Percentiles rank a stretch among this genome's conserved stretches.
Evolutionary conservation across 2,329 filamentous ascomycete species (phyloP).

Genomic region (Arthrinium phaeospermum): DNA sequence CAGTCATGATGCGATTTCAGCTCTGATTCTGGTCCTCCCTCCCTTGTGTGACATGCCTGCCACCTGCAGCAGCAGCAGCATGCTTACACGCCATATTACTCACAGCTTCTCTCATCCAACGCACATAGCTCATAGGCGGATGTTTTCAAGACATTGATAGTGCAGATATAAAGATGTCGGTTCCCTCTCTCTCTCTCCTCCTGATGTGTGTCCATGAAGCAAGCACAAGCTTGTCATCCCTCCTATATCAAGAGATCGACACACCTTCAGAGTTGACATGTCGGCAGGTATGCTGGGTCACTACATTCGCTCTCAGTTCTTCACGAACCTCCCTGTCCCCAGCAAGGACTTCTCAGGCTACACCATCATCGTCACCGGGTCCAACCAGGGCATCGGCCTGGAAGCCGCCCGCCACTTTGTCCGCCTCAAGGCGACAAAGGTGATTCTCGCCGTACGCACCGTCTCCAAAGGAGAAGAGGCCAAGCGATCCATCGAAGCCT

Average conservation of each 20-base stretch:
- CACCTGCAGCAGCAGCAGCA: not conserved
- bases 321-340: slow-evolving; percentile 7
- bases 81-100: not conserved
- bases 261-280: not conserved
- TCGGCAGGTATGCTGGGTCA: not conserved
- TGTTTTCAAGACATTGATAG: too few relatives aligned
- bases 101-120: not conserved
- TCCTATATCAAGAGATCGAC: not conserved
- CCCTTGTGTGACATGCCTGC: not conserved
- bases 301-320: slow-evolving; percentile 16
- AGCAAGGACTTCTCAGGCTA: slow-evolving; percentile 7
- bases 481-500: slow-evolving; percentile 38
- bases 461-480: slow-evolving; percentile 41
- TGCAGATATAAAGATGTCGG: not conserved
- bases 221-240: not conserved
- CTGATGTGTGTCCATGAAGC: not conserved
- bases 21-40: not conserved
- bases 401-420: slow-evolving; percentile 18
- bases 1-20: not conserved
- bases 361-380: slow-evolving; percentile 20
- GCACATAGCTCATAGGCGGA: too few relatives aligned
- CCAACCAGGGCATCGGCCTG: slow-evolving; percentile 18
- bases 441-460: slow-evolving; percentile 20
- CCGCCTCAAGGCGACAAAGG: not conserved
- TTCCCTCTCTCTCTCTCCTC: not conserved